Evolutionary conservation across 768 basidiomycete genomes (phyloP), one percentile per base, ranked within the genome.

Genomic region (Chlorophyllum brunneum): DNA sequence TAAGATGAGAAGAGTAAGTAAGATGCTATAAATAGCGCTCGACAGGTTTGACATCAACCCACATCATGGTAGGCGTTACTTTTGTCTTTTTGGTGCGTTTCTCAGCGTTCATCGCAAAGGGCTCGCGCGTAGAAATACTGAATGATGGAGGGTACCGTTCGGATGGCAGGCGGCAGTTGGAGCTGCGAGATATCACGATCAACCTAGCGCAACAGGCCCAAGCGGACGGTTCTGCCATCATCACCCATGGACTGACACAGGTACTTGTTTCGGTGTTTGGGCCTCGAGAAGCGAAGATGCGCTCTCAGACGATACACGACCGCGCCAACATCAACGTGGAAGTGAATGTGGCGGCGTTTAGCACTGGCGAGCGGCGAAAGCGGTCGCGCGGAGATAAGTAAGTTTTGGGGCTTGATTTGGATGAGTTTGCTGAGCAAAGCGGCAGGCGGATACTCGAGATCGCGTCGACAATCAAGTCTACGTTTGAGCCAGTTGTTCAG

Each of bases 401-500:
- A 72, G 88, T 75, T 26, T 46, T 41, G 34, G 18, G 39, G 34
- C 39, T 43, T 46, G 45, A 31, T 15, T 23, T 15, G 41, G 34
- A 16, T n/a, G 26, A 26, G 33, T 50, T 40, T 36, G 26, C 40
- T 49, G 41, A 15, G 40, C 51, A 54, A 45, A 36, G 42, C 38
- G 29, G 29, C 58, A 95, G 95, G 68, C 92, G 93, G 13, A 77
- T 91, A 56, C 73, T 89, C 55, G 97, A 99, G 70, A 76, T 97
- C 57, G 89, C 87, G 9, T 77, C 91, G 2, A 82, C 86, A 20
- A 85, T 98, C 56, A 90, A 92, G 70, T 85, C 91, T 26, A 98
- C 97, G 0, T 98, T 99, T 64, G 95, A 98, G 64, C 93, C 95
- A 36, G 92, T 95, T 50, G 81, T 99, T 20, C 89, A 93, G 65